Percentiles rank a stretch among this genome's conserved stretches.
Conservation (phyloP, 805 yeast genomes). For the Ogataea nonfermentans region DNA sequence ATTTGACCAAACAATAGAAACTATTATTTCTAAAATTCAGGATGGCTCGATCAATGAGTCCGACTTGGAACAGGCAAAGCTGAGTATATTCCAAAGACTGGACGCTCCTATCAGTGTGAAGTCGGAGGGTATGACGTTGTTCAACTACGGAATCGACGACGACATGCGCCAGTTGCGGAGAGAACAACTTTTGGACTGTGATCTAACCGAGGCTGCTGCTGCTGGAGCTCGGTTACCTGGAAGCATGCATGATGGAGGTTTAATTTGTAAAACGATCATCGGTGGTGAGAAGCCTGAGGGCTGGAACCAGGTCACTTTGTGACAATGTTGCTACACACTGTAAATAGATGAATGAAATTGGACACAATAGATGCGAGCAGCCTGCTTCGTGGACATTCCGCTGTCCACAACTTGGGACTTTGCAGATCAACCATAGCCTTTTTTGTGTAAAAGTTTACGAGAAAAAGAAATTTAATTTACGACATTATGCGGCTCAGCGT, state of each 20-base stretch:
- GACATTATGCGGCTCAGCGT: too few relatives aligned
- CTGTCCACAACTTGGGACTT: too few relatives aligned
- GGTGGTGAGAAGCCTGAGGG: constrained; percentile 7
- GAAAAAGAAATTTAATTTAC: too few relatives aligned
- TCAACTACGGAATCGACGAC: constrained; percentile 69
- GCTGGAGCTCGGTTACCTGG: constrained; percentile 4
- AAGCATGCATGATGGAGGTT: neutral
- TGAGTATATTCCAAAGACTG: constrained; percentile 84
- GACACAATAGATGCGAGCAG: too few relatives aligned
- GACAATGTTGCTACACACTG: neutral
- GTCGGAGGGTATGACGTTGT: constrained; percentile 67
- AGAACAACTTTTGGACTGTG: constrained; percentile 65
- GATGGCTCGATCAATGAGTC: constrained; percentile 35
- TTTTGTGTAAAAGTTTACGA: too few relatives aligned
- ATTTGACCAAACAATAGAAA: constrained; percentile 51
- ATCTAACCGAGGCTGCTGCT: constrained; percentile 50
- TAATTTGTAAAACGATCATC: constrained; percentile 10
- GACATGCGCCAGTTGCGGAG: constrained; percentile 81
- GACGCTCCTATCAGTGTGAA: constrained; percentile 88
- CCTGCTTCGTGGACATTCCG: too few relatives aligned
- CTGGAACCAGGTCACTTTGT: constrained; percentile 1
- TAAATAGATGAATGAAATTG: neutral
- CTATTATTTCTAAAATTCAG: constrained; percentile 36
- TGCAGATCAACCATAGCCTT: too few relatives aligned
- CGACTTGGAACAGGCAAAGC: constrained; percentile 85